Conservation (phyloP, 129 eudicot species). For the Glebionis coronaria region DNA sequence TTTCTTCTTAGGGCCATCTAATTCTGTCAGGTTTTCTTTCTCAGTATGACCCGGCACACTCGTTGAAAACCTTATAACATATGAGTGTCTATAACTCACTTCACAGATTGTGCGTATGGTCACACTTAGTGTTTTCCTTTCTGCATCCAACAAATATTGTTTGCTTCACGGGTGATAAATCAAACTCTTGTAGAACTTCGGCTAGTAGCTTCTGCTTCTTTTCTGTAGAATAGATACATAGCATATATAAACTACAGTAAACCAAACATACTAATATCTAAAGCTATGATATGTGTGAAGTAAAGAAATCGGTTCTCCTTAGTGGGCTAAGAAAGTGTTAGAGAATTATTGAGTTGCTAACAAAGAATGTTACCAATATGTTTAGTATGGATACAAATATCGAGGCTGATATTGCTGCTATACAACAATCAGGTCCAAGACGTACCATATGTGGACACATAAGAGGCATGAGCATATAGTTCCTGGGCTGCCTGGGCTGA, state of each 20-base stretch:
- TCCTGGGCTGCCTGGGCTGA: too few species aligned
- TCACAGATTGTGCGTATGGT: slow-evolving; percentile 37
- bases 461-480: too few species aligned
- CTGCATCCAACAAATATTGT: slow-evolving; percentile 41
- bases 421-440: too few species aligned
- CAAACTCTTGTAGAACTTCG: slow-evolving; percentile 41
- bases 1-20: slow-evolving; percentile 47
- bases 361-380: too few species aligned
- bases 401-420: too few species aligned
- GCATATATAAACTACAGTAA: neutral
- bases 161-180: slow-evolving; percentile 39
- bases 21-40: slow-evolving; percentile 46
- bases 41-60: slow-evolving; percentile 42
- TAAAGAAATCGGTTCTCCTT: too few species aligned
- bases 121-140: slow-evolving; percentile 36
- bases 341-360: too few species aligned
- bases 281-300: too few species aligned
- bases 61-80: slow-evolving; percentile 37
- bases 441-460: too few species aligned
- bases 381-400: too few species aligned
- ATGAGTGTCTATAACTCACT: slow-evolving; percentile 49
- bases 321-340: too few species aligned
- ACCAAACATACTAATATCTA: too few species aligned
- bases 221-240: slow-evolving; percentile 12
- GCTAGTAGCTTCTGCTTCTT: slow-evolving; percentile 44